These are phyloP conservation scores for Penicillium fuscoglaucum DNA, from an alignment of 2,329 filamentous ascomycete species.

Conservation along the genomic window DNA sequence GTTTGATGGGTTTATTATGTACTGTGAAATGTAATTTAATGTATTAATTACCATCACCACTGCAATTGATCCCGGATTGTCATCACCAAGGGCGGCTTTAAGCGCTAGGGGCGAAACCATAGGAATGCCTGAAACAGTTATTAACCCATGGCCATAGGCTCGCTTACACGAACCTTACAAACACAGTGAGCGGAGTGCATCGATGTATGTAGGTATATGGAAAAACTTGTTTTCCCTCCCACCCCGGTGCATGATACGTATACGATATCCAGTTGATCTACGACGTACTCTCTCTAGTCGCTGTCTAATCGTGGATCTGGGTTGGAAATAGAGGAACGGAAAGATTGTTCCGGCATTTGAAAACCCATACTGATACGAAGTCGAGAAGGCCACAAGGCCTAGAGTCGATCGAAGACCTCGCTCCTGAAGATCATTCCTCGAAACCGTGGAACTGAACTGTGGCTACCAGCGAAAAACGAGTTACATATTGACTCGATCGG, in stretches of 20 bases:
- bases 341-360: background rate
- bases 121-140: background rate
- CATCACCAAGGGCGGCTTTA: slow-evolving; percentile 17
- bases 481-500: slow-evolving; percentile 18
- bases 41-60: background rate
- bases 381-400: slow-evolving; percentile 7
- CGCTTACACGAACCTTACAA: slow-evolving; percentile 24
- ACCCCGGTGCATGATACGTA: background rate
- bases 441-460: slow-evolving; percentile 2
- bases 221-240: background rate
- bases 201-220: background rate
- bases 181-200: background rate
- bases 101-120: slow-evolving; percentile 19
- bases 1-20: background rate
- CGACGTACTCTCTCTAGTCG: background rate
- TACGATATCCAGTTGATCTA: background rate
- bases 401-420: slow-evolving; percentile 7
- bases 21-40: background rate
- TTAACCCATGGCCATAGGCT: slow-evolving; percentile 10
- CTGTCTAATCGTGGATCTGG: background rate
- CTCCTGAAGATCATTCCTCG: slow-evolving; percentile 14
- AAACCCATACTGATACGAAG: background rate
- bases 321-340: background rate
- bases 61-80: background rate
- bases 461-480: slow-evolving; percentile 6